Evolutionary conservation across 257 asterid species (phyloP).

Genomic region (Plantago major): DNA sequence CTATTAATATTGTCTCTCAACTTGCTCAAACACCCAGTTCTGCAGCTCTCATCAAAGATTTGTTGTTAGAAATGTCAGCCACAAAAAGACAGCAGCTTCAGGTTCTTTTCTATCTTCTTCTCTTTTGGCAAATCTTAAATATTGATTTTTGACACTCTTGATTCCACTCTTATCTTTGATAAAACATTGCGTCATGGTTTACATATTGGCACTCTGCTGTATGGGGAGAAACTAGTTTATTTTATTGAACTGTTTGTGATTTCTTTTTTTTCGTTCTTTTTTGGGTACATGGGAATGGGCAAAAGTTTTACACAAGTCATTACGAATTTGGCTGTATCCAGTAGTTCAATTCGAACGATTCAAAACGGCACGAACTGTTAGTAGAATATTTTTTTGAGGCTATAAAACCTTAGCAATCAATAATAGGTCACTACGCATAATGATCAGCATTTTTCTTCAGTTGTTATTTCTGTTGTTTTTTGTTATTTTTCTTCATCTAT

Average conservation of each 20-base stretch:
- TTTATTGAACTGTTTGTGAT: background rate
- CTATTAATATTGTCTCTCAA: constrained; percentile 77
- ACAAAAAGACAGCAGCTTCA: constrained; percentile 77
- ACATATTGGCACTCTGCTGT: background rate
- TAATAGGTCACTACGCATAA: background rate
- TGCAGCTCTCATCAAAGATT: constrained; percentile 66
- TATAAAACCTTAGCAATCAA: background rate
- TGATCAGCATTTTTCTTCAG: background rate
- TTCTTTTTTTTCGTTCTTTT: too few relatives aligned
- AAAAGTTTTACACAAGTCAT: too few relatives aligned
- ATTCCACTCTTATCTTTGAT: constrained; percentile 6
- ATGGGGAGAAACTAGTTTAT: background rate
- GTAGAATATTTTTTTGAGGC: background rate
- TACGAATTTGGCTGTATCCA: background rate
- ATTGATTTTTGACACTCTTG: background rate
- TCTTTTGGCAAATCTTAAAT: background rate
- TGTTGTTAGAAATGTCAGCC: constrained; percentile 73
- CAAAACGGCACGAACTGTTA: too few relatives aligned
- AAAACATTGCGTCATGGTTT: background rate
- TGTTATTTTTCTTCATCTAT: background rate
- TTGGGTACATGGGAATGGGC: too few relatives aligned
- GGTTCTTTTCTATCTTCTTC: constrained; percentile 39
- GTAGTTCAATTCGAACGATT: background rate
- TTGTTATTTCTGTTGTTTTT: background rate
- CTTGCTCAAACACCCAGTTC: constrained; percentile 83